Conservation (phyloP, 768 basidiomycete genomes). For the Mycena epipterygia region DNA sequence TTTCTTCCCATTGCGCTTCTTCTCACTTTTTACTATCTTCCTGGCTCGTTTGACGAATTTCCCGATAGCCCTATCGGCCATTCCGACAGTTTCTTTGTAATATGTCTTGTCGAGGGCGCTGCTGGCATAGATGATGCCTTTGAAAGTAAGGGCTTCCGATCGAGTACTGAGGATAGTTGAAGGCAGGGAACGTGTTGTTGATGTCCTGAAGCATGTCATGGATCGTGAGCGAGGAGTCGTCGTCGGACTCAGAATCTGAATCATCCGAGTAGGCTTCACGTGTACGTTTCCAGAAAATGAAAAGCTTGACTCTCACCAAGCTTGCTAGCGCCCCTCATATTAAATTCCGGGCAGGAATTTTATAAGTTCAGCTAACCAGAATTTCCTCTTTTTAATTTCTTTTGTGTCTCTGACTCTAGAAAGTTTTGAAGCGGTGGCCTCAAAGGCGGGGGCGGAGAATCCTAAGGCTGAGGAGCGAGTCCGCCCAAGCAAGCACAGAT, state of each 20-base stretch:
- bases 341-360: too few species aligned
- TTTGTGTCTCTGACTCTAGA: too few species aligned
- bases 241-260: constrained; percentile 1
- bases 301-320: too few species aligned
- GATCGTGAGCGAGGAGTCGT: not conserved
- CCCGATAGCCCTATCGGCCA: constrained; percentile 8
- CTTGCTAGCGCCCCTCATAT: too few species aligned
- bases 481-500: too few species aligned
- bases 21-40: not conserved
- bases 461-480: too few species aligned
- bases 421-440: too few species aligned
- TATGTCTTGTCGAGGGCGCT: not conserved
- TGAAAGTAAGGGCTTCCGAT: not conserved
- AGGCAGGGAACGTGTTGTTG: not conserved
- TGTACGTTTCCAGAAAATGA: too few species aligned
- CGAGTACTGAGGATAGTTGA: constrained; percentile 11
- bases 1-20: constrained; percentile 13
- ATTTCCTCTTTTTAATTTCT: too few species aligned
- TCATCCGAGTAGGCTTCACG: not conserved
- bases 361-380: too few species aligned
- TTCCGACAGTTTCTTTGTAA: constrained; percentile 3
- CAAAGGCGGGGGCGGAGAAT: too few species aligned
- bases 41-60: not conserved
- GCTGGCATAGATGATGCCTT: constrained; percentile 8
- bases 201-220: constrained; percentile 1